phyloP scores from a whole-genome alignment of 495 filamentous ascomycete genomes.

The Penicillium roqueforti region DNA sequence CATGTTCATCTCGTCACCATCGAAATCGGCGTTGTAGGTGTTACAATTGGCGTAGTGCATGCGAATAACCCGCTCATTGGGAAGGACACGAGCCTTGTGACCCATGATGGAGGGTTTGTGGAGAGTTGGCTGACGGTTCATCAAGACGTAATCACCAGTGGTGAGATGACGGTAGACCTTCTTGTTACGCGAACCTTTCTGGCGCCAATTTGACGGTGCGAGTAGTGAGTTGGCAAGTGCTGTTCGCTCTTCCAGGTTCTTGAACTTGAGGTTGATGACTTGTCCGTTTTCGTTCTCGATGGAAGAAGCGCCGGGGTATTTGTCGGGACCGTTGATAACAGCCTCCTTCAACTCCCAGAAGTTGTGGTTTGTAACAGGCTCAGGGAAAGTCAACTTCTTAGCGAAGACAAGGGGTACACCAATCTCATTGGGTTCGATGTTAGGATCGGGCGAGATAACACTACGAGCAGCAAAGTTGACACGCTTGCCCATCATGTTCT shows the following conservation, averaged over 20 bases:
- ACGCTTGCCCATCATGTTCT: conserved; percentile 99
- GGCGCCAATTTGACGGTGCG: conserved; percentile 72
- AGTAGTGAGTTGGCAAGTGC: conserved; percentile 88
- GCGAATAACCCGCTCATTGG: conserved; percentile 92
- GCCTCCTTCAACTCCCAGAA: conserved; percentile 91
- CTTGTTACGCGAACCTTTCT: conserved; percentile 80
- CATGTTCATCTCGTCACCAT: conserved; percentile 99
- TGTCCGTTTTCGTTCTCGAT: conserved; percentile 96
- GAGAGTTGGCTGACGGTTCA: conserved; percentile 99
- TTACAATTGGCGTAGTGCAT: conserved; percentile 99
- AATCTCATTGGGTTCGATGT: conserved; percentile 98
- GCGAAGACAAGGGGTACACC: conserved; percentile 97
- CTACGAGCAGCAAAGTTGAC: conserved; percentile 97
- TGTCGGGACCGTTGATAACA: conserved; percentile 90
- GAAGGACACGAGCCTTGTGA: conserved; percentile 86
- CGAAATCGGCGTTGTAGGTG: conserved; percentile 99
- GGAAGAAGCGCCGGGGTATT: conserved; percentile 89
- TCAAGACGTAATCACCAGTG: conserved; percentile 93
- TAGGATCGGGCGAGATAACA: conserved; percentile 97
- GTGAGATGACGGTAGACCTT: conserved; percentile 95
- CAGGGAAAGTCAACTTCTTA: conserved; percentile 91
- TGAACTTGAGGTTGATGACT: conserved; percentile 79
- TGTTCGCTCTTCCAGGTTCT: conserved; percentile 77
- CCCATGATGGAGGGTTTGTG: conserved; percentile 99
- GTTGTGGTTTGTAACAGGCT: conserved; percentile 95